Percentiles rank a stretch among this genome's conserved stretches.
phyloP scores from a whole-genome alignment of 306 rosid genomes.

The Acacia confusa region DNA sequence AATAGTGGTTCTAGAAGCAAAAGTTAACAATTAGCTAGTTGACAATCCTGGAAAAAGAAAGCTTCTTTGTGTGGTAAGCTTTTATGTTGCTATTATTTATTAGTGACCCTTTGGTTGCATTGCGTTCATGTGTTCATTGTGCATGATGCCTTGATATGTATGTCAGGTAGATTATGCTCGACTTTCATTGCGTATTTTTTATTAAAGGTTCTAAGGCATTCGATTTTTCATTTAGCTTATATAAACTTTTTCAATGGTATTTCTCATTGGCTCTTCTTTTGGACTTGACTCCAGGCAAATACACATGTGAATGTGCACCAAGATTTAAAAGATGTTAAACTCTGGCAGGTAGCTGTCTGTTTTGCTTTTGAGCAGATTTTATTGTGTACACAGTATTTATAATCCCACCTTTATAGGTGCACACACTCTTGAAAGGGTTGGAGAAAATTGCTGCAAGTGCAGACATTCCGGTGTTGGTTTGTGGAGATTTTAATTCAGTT shows the following conservation, averaged over 20 bases:
- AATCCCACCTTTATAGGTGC: constrained; percentile 60
- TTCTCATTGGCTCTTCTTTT: constrained; percentile 19
- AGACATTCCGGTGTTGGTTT: constrained; percentile 97
- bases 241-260: background rate
- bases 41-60: constrained; percentile 89
- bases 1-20: constrained; percentile 92
- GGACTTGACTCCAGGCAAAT: constrained; percentile 65
- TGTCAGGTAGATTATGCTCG: background rate
- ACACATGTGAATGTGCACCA: constrained; percentile 85
- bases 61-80: constrained; percentile 95
- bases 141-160: background rate
- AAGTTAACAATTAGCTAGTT: constrained; percentile 74
- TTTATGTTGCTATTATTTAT: constrained; percentile 9
- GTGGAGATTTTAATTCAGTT: constrained; percentile 93
- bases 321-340: constrained; percentile 89
- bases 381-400: constrained; percentile 12
- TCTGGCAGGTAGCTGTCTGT: constrained; percentile 80
- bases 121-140: constrained; percentile 10
- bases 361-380: constrained; percentile 14
- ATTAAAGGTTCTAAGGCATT: background rate
- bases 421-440: constrained; percentile 93
- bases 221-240: background rate
- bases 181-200: background rate
- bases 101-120: background rate
- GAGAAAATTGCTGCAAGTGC: constrained; percentile 96